Base-by-base conservation (phyloP, 192 early-diverging fungal species). In the Mortierella alpina region DNA sequence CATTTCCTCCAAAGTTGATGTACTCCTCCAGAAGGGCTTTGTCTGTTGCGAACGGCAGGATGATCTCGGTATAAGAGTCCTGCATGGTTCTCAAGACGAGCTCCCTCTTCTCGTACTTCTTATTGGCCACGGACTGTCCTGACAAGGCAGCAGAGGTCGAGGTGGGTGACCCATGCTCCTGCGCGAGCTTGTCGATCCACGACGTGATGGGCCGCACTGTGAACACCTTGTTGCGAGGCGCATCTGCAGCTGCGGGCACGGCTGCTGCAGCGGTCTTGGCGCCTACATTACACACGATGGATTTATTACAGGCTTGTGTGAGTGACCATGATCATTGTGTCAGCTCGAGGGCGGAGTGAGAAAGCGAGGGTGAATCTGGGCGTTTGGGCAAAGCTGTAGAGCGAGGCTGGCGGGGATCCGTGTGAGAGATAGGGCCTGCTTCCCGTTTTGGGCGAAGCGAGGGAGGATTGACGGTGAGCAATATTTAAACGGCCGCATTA, bases 1-100 rank as follows among this genome's bases (percentile, higher is more conserved):
- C 90, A 12, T 77, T 74, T 56, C 96, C 95, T 62, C 90, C 87
- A 39, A 86, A 82, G 80, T 89, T 93, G 75, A 95, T 80, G 76
- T 98, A 98, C 39, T 95, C 90, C 18, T 96, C 95, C 45, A 89
- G 75, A 51, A 96, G 83, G 14, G 84, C 80, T 17, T 92, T 89
- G 49, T 95, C 88, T 66, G 87, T 90, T 68, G 90, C 87, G 79
- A 98, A 95, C 0, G 91, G 93, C 45, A 98, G 78, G 56, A 88
- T 90, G 7, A 92, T 90, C 65, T 95, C 91, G 40, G 93, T 90
- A 74, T 94, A 96, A 46, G 89, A 90, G 63, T 94, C 89, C 46
- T 85, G 77, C 84, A 94, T 92, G 60, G 72, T 85, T 73, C 88
- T 92, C 39, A 86, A 68, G 6, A 89, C 86, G 45, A 91, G 68